A percentile compares a stretch with the other conserved stretches of the same genome.
Evolutionary conservation across 257 asterid species (phyloP).

Genomic region (Vinca minor): DNA sequence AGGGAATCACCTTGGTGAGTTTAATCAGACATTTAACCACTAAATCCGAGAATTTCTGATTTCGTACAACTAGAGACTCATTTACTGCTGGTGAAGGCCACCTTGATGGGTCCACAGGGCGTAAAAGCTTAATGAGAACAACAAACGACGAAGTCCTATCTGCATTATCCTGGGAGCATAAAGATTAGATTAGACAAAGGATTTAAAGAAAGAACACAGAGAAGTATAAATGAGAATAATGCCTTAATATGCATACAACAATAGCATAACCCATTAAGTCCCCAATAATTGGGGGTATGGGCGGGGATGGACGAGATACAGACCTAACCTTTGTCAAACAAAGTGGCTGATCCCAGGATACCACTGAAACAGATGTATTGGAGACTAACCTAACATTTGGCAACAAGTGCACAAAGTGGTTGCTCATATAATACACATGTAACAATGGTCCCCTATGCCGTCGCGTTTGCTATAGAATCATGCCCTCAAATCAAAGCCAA

Average conservation of each 20-base stretch:
- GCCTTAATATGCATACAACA: background rate
- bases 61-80: slow-evolving; percentile 62
- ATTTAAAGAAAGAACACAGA: background rate
- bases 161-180: slow-evolving; percentile 69
- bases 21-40: slow-evolving; percentile 96
- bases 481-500: too few relatives aligned
- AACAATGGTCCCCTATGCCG: too few relatives aligned
- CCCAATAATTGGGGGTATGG: too few relatives aligned
- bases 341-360: too few relatives aligned
- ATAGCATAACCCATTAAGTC: too few relatives aligned
- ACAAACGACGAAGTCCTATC: slow-evolving; percentile 89
- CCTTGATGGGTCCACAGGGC: slow-evolving; percentile 92
- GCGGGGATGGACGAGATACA: too few relatives aligned
- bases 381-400: too few relatives aligned
- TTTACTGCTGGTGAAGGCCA: slow-evolving; percentile 89
- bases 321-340: too few relatives aligned
- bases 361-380: too few relatives aligned
- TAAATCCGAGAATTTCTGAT: slow-evolving; percentile 95
- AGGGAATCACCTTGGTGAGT: slow-evolving; percentile 76
- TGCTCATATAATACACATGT: too few relatives aligned
- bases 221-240: slow-evolving; percentile 7
- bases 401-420: too few relatives aligned
- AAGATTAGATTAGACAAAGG: slow-evolving; percentile 17
- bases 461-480: too few relatives aligned
- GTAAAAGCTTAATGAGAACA: slow-evolving; percentile 84